These are phyloP conservation scores for Microthlaspi erraticum DNA, from an alignment of 345 rosid genomes.

Conservation along the genomic window DNA sequence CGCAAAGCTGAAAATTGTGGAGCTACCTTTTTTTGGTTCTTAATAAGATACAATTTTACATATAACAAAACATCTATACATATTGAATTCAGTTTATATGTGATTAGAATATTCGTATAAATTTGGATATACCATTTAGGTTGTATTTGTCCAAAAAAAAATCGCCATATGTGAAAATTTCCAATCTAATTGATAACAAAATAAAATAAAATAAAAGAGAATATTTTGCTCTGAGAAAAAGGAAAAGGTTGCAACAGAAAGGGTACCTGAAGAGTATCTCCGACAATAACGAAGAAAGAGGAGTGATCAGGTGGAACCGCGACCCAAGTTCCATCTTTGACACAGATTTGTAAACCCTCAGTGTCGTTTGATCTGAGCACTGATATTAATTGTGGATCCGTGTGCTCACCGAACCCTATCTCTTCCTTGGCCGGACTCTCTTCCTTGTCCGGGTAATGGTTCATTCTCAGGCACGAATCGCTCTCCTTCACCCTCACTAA, in stretches of 20 bases:
- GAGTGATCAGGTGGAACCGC: slow-evolving; percentile 77
- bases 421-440: slow-evolving; percentile 34
- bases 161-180: not conserved
- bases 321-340: slow-evolving; percentile 70
- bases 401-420: slow-evolving; percentile 84
- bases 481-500: slow-evolving; percentile 64
- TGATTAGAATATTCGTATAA: not conserved
- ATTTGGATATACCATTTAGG: not conserved
- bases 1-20: not conserved
- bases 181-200: not conserved
- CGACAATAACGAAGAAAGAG: slow-evolving; percentile 82
- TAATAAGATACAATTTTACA: not conserved
- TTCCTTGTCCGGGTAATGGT: slow-evolving; percentile 72
- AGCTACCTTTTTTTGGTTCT: not conserved
- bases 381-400: slow-evolving; percentile 92
- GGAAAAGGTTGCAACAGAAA: slow-evolving; percentile 10
- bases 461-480: slow-evolving; percentile 81
- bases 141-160: too few relatives aligned
- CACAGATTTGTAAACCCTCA: slow-evolving; percentile 75
- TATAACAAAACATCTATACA: not conserved
- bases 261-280: slow-evolving; percentile 82
- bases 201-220: not conserved
- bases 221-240: not conserved
- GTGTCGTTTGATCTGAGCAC: slow-evolving; percentile 80
- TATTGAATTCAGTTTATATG: not conserved